Percentiles rank a stretch among this genome's conserved stretches.
Conservation (phyloP, 805 yeast species). For the Zygosaccharomyces pseudorouxii region DNA sequence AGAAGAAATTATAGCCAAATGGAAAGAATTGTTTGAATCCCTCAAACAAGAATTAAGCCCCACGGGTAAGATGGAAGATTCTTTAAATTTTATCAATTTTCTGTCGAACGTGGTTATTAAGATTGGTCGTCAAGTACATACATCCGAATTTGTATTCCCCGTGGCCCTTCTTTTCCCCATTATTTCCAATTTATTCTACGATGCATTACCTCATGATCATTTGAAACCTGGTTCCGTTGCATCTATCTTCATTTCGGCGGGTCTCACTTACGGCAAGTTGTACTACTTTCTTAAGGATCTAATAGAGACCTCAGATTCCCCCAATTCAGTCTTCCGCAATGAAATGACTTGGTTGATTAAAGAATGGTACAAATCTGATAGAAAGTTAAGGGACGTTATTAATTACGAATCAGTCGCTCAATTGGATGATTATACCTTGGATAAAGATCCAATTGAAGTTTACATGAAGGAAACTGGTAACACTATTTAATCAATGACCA, state of each 20-base stretch:
- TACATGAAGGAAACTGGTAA: conserved; percentile 42
- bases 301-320: conserved; percentile 56
- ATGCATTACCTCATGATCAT: conserved; percentile 38
- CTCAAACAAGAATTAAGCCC: conserved; percentile 33
- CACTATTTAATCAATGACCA: conserved; percentile 17
- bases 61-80: conserved; percentile 28
- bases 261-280: conserved; percentile 58
- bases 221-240: conserved; percentile 48
- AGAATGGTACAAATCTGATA: conserved; percentile 62
- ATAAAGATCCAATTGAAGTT: conserved; percentile 53
- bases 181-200: conserved; percentile 52
- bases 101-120: conserved; percentile 38
- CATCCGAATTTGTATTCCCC: conserved; percentile 78
- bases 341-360: conserved; percentile 64
- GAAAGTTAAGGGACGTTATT: conserved; percentile 55
- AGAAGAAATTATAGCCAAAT: conserved; percentile 75
- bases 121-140: conserved; percentile 60
- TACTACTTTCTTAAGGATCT: conserved; percentile 60
- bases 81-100: conserved; percentile 35
- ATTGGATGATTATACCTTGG: conserved; percentile 45
- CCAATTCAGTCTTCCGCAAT: conserved; percentile 44
- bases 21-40: conserved; percentile 68
- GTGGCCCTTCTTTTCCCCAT: conserved; percentile 63
- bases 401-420: conserved; percentile 42
- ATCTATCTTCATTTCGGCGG: conserved; percentile 59